phyloP scores from a whole-genome alignment of 1,139 yeast species.

The Hansenula sp. region DNA sequence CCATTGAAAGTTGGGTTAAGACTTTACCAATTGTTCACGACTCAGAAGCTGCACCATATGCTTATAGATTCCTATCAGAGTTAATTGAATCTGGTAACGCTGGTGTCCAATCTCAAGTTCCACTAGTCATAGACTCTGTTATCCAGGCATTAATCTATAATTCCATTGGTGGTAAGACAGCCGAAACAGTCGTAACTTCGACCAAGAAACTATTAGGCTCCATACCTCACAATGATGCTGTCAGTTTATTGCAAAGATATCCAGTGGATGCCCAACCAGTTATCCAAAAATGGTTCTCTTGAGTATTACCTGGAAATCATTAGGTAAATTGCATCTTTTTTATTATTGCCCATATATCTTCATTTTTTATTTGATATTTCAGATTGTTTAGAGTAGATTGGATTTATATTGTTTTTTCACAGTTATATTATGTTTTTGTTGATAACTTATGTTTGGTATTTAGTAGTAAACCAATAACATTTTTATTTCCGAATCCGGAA shows the following conservation, averaged over 20 bases:
- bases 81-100: conserved; percentile 71
- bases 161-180: conserved; percentile 66
- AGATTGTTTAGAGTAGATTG: background rate
- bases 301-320: conserved; percentile 1
- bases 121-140: conserved; percentile 69
- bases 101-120: conserved; percentile 50
- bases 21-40: conserved; percentile 82
- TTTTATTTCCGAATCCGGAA: conserved; percentile 2
- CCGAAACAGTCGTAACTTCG: conserved; percentile 58
- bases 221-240: conserved; percentile 59
- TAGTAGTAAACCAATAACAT: background rate
- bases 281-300: conserved; percentile 59
- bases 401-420: conserved; percentile 1
- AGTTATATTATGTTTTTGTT: background rate
- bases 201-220: conserved; percentile 45
- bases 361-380: background rate
- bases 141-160: conserved; percentile 73
- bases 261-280: conserved; percentile 60
- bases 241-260: conserved; percentile 58
- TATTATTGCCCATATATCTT: background rate
- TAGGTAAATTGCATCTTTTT: background rate
- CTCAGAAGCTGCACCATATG: conserved; percentile 86
- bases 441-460: background rate
- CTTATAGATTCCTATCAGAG: conserved; percentile 72
- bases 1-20: conserved; percentile 73